These are phyloP conservation scores for Postia placenta DNA, from an alignment of 768 basidiomycete genomes.

Conservation along the genomic window DNA sequence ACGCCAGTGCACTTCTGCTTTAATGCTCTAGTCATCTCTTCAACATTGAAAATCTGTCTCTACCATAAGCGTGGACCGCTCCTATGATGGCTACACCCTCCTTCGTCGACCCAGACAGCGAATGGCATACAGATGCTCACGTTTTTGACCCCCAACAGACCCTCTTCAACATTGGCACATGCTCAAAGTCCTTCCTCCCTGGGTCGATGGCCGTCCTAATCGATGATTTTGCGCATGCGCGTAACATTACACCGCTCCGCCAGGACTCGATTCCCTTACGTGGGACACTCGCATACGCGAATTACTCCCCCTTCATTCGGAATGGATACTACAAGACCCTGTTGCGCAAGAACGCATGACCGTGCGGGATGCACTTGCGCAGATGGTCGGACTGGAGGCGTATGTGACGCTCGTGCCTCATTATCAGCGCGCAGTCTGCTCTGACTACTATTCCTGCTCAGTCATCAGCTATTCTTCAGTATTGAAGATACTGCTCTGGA, in stretches of 20 bases:
- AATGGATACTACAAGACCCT: slow-evolving; percentile 35
- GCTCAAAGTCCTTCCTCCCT: slow-evolving; percentile 26
- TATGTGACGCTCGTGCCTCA: slow-evolving; percentile 8
- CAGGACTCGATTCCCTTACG: slow-evolving; percentile 12
- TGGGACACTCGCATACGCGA: slow-evolving; percentile 27
- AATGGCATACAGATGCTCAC: background rate
- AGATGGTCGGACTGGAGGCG: slow-evolving; percentile 34
- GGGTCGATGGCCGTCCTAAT: slow-evolving; percentile 25
- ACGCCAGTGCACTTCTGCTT: slow-evolving; percentile 4
- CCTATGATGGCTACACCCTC: too few species aligned
- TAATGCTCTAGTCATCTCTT: background rate
- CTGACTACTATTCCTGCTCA: slow-evolving; percentile 8
- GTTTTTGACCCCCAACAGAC: slow-evolving; percentile 16
- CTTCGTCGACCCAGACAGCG: too few species aligned
- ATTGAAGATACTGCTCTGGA: slow-evolving; percentile 22
- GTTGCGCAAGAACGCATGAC: slow-evolving; percentile 31
- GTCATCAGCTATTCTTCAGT: slow-evolving; percentile 29
- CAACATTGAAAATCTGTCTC: background rate
- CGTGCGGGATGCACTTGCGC: slow-evolving; percentile 32
- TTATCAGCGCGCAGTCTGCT: background rate
- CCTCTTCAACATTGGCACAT: slow-evolving; percentile 24
- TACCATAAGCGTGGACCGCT: too few species aligned
- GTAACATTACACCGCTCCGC: slow-evolving; percentile 20
- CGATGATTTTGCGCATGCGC: slow-evolving; percentile 24
- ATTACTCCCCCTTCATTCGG: slow-evolving; percentile 29